Evolutionary conservation across 208 protist species (phyloP).

Genomic region (Leishmania gerbilli): DNA sequence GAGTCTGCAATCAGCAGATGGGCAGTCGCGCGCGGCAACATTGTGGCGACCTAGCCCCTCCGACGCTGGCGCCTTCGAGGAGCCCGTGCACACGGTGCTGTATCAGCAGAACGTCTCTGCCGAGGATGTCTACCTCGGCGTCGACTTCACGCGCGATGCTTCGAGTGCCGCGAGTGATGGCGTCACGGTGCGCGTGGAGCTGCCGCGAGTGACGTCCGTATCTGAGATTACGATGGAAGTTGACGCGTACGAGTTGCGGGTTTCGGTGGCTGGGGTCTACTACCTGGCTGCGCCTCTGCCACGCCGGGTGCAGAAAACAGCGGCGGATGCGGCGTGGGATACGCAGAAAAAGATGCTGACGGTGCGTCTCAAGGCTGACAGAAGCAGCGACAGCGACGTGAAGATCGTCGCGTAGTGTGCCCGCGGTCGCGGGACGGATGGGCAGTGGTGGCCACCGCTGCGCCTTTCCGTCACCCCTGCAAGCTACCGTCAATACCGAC

Average conservation of each 20-base stretch:
- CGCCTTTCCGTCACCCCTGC: background rate
- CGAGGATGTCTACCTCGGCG: slow-evolving; percentile 86
- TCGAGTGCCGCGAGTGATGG: slow-evolving; percentile 61
- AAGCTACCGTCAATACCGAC: background rate
- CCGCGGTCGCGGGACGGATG: background rate
- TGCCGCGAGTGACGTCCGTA: slow-evolving; percentile 52
- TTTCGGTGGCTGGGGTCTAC: slow-evolving; percentile 60
- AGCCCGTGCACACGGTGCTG: slow-evolving; percentile 75
- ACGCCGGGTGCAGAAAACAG: slow-evolving; percentile 52
- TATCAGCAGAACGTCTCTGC: slow-evolving; percentile 79
- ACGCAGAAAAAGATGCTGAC: slow-evolving; percentile 50
- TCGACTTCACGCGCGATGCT: slow-evolving; percentile 68
- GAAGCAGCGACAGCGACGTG: slow-evolving; percentile 27
- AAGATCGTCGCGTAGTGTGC: slow-evolving; percentile 29
- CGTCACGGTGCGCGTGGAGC: slow-evolving; percentile 74
- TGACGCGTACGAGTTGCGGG: slow-evolving; percentile 57
- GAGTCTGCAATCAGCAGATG: slow-evolving; percentile 8
- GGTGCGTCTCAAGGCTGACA: slow-evolving; percentile 60
- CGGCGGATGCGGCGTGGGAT: slow-evolving; percentile 74
- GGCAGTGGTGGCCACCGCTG: background rate
- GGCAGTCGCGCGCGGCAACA: slow-evolving; percentile 1
- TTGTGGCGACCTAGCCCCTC: slow-evolving; percentile 25
- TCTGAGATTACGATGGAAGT: slow-evolving; percentile 65
- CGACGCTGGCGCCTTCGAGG: slow-evolving; percentile 25
- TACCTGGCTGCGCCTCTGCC: slow-evolving; percentile 68